Percentiles rank a stretch among this genome's conserved stretches.
Evolutionary conservation across 108 stramenopile species (phyloP).

Genomic region (Cyclotella cryptica): DNA sequence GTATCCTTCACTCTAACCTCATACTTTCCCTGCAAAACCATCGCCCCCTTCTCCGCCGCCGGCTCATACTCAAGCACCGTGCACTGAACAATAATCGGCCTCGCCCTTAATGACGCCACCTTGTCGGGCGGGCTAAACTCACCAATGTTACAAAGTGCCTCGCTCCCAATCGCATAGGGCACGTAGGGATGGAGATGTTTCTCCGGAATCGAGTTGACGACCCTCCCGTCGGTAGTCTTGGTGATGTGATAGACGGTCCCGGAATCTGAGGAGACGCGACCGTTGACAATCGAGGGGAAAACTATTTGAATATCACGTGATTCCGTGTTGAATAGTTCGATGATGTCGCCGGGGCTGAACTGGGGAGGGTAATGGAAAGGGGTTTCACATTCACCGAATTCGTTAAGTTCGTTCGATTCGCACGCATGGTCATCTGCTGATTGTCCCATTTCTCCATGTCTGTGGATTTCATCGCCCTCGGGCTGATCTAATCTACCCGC

Average conservation of each 20-base stretch:
- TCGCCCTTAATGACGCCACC: not conserved
- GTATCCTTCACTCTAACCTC: constrained; percentile 32
- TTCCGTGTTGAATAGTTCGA: constrained; percentile 37
- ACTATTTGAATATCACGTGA: constrained; percentile 51
- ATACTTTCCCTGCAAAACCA: constrained; percentile 37
- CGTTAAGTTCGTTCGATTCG: not conserved
- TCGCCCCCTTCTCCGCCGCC: constrained; percentile 27
- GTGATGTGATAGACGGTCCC: constrained; percentile 17
- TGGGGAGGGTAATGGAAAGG: constrained; percentile 10
- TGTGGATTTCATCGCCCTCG: constrained; percentile 1
- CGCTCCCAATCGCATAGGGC: constrained; percentile 27
- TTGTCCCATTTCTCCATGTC: not conserved
- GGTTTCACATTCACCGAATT: constrained; percentile 4
- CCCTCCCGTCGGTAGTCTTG: constrained; percentile 40
- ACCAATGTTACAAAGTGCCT: constrained; percentile 38
- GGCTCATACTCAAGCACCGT: constrained; percentile 32
- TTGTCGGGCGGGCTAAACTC: constrained; percentile 20
- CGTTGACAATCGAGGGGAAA: constrained; percentile 40
- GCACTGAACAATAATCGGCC: constrained; percentile 43
- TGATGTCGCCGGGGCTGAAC: constrained; percentile 31
- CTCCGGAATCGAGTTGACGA: constrained; percentile 31
- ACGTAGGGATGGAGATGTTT: constrained; percentile 28
- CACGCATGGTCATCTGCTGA: not conserved
- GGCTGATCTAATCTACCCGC: constrained; percentile 8
- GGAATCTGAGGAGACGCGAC: not conserved